Evolutionary conservation across 2,329 filamentous ascomycete genomes (phyloP), one percentile per base, ranked within the genome.

Genomic region (Thyridium curvatum): DNA sequence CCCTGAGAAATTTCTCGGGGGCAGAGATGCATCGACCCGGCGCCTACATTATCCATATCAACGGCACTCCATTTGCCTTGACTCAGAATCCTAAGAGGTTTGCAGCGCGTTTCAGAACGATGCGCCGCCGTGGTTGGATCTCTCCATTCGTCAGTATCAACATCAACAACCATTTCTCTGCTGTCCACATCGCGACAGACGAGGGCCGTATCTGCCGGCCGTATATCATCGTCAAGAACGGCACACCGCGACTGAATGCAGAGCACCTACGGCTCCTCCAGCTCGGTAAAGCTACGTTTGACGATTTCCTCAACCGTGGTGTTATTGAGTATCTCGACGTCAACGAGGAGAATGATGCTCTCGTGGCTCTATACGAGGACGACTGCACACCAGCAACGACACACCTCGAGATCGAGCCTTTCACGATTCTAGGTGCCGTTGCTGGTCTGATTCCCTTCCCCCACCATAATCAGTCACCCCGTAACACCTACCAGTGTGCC

Each of bases 401-500:
- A 0, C 94, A 98, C 64, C 71, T 97, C 43, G 93, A 98, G 62
- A 97, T 98, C 45, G 93, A 98, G 58, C 94, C 94, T 0, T 98
- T 98, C 57, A 98, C 93, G 2, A 84, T 98, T 36, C 76, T 98
- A 12, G 93, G 93, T 18, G 93, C 93, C 34, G 93, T 98, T 18
- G 93, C 93, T 30, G 93, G 93, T 32, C 72, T 98, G 30, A 98
- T 98, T 58, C 93, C 93, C 4, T 98, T 97, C 56, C 93, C 93
- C 8, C 93, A 98, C 60, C 93, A 98, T 70, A 98, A 98, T 63
- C 93, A 98, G 61, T 98, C 94, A 13, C 93, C 93, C 9, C 78
- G 93, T 73, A 98, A 98, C 59, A 98, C 93, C 1, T 98, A 98
- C 56, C 91, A 97, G 72, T 96, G 91, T 66, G 93, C 93, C 65